phyloP scores from a whole-genome alignment of 2,329 filamentous ascomycete genomes.

The Cladosporium phlei region DNA sequence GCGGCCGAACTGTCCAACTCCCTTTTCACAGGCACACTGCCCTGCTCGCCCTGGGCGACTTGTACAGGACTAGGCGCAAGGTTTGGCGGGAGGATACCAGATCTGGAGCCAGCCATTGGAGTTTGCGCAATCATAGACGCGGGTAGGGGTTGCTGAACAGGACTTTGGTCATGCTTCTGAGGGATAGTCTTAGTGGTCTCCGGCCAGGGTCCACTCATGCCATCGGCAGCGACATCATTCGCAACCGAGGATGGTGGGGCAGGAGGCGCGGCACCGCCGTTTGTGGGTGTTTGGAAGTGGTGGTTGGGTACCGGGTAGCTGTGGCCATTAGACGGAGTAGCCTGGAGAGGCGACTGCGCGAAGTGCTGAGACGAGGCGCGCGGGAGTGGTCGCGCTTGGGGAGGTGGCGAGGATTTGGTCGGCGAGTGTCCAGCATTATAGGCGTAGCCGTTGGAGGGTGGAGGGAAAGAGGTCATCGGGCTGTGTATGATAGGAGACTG shows the following conservation, averaged over 20 bases:
- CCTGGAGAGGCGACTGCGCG: background rate
- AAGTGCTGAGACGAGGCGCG: background rate
- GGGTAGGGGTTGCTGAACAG: slow-evolving; percentile 8
- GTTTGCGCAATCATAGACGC: slow-evolving; percentile 12
- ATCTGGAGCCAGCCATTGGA: slow-evolving; percentile 11
- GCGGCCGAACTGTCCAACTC: no score
- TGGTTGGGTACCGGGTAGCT: slow-evolving; percentile 1
- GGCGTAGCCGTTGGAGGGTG: slow-evolving; percentile 19
- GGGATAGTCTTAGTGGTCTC: slow-evolving; percentile 27
- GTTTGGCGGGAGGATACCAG: slow-evolving; percentile 17
- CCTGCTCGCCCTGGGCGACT: slow-evolving; percentile 19
- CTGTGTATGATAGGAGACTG: slow-evolving; percentile 22
- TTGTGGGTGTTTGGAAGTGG: slow-evolving; percentile 10
- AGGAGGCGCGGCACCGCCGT: slow-evolving; percentile 29
- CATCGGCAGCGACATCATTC: slow-evolving; percentile 27
- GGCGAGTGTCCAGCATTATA: slow-evolving; percentile 25
- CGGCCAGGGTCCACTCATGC: slow-evolving; percentile 32
- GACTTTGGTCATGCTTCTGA: slow-evolving; percentile 28
- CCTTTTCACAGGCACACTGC: slow-evolving; percentile 30
- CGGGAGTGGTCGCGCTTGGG: slow-evolving; percentile 13
- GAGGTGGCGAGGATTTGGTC: slow-evolving; percentile 28
- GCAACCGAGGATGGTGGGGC: slow-evolving; percentile 33
- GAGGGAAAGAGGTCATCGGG: slow-evolving; percentile 28
- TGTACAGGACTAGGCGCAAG: slow-evolving; percentile 26
- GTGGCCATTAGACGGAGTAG: slow-evolving; percentile 7